Percentiles rank a stretch among this genome's conserved stretches.
These are phyloP conservation scores for Ophiostoma sp. DNA, from an alignment of 2,329 filamentous ascomycete species.

Conservation along the genomic window DNA sequence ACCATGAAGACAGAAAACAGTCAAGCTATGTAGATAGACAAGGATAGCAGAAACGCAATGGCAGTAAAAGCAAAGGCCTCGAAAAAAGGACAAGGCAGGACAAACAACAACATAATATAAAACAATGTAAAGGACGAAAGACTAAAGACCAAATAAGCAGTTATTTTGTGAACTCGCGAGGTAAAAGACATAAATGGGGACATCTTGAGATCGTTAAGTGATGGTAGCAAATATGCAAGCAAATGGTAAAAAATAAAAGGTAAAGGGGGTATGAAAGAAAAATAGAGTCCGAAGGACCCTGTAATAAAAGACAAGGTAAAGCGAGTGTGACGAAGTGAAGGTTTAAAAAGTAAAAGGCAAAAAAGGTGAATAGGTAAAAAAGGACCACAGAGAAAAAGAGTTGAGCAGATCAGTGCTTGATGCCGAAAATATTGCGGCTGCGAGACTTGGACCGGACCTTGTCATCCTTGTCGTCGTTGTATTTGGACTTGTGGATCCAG, in stretches of 20 bases:
- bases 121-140: slow-evolving; percentile 1
- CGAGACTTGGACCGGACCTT: slow-evolving; percentile 71
- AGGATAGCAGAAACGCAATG: neutral
- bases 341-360: neutral
- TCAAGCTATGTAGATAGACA: neutral
- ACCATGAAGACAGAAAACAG: slow-evolving; percentile 16
- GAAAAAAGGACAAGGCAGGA: neutral
- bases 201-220: slow-evolving; percentile 9
- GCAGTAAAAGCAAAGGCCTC: neutral
- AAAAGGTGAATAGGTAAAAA: neutral
- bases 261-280: slow-evolving; percentile 5
- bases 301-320: neutral
- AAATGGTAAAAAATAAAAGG: neutral
- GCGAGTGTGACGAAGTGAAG: neutral
- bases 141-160: slow-evolving; percentile 4
- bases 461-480: slow-evolving; percentile 66
- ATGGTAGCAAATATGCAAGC: neutral
- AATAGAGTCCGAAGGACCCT: neutral
- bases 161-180: slow-evolving; percentile 1
- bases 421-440: slow-evolving; percentile 64
- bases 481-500: slow-evolving; percentile 98
- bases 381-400: slow-evolving; percentile 16
- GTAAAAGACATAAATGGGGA: neutral
- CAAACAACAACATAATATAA: neutral
- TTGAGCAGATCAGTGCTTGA: slow-evolving; percentile 27